A percentile compares a stretch with the other conserved stretches of the same genome.
phyloP scores from a whole-genome alignment of 208 protist genomes.

The Trypanosoma grayi region DNA sequence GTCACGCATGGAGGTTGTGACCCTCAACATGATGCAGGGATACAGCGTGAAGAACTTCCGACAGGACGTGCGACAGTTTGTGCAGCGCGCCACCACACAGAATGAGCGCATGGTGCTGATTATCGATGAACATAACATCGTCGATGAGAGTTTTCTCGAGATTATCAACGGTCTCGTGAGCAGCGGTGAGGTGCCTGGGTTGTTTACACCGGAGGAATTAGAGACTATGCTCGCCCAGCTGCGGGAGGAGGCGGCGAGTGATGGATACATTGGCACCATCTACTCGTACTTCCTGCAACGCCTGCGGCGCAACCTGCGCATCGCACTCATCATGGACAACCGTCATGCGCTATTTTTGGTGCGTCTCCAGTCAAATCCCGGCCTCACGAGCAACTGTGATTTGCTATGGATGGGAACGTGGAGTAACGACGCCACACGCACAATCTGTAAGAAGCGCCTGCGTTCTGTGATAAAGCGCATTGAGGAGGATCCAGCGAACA shows the following conservation, averaged over 20 bases:
- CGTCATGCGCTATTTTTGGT: slow-evolving; percentile 84
- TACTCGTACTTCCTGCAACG: slow-evolving; percentile 85
- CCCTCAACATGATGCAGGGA: slow-evolving; percentile 88
- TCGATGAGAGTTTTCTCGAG: slow-evolving; percentile 96
- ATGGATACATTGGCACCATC: slow-evolving; percentile 83
- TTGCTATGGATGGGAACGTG: slow-evolving; percentile 95
- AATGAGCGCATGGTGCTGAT: slow-evolving; percentile 94
- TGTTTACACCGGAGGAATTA: slow-evolving; percentile 97
- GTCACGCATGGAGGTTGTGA: slow-evolving; percentile 81
- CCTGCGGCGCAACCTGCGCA: slow-evolving; percentile 90
- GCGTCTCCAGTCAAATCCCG: slow-evolving; percentile 94
- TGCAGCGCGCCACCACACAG: slow-evolving; percentile 76
- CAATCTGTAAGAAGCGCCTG: slow-evolving; percentile 82
- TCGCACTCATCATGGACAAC: slow-evolving; percentile 94
- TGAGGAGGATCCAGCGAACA: slow-evolving; percentile 58
- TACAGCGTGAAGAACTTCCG: slow-evolving; percentile 91
- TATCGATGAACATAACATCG: slow-evolving; percentile 96
- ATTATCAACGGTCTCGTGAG: slow-evolving; percentile 94
- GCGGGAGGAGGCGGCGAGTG: slow-evolving; percentile 82
- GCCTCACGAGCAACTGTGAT: slow-evolving; percentile 91
- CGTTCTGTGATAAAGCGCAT: slow-evolving; percentile 66
- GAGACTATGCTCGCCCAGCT: slow-evolving; percentile 92
- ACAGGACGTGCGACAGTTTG: slow-evolving; percentile 73
- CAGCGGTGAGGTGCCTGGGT: slow-evolving; percentile 92
- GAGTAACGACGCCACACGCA: slow-evolving; percentile 78